Percentiles rank a stretch among this genome's conserved stretches.
These are phyloP conservation scores for Lachancea waltii DNA, from an alignment of 805 yeast genomes.

Conservation along the genomic window DNA sequence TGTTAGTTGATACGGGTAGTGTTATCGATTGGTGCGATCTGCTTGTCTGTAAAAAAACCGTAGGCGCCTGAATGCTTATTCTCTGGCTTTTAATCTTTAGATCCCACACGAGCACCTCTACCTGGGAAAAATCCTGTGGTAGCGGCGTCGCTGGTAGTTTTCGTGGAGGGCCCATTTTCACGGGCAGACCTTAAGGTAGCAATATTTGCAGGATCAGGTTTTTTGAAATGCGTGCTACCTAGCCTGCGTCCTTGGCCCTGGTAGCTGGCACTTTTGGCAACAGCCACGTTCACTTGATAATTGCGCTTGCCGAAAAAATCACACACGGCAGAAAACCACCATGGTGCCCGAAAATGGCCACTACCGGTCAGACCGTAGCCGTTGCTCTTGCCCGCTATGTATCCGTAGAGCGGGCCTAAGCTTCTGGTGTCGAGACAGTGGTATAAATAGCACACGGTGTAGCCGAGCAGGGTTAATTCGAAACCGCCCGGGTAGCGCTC, in stretches of 20 bases:
- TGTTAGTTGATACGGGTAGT: too few species aligned
- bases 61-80: too few species aligned
- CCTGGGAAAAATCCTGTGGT: slow-evolving; percentile 10
- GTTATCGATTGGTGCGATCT: too few species aligned
- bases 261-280: slow-evolving; percentile 5
- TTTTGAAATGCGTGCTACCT: slow-evolving; percentile 25
- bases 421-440: slow-evolving; percentile 58
- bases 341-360: slow-evolving; percentile 13
- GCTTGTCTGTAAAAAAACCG: too few species aligned
- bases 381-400: slow-evolving; percentile 15
- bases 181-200: neutral
- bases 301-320: slow-evolving; percentile 1
- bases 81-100: slow-evolving; percentile 2
- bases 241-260: slow-evolving; percentile 34
- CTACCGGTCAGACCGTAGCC: slow-evolving; percentile 8
- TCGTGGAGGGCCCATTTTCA: neutral
- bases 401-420: slow-evolving; percentile 40
- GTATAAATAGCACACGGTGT: slow-evolving; percentile 51
- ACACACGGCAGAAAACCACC: slow-evolving; percentile 10
- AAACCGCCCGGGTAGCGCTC: slow-evolving; percentile 41
- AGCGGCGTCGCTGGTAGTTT: neutral
- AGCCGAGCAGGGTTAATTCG: slow-evolving; percentile 42
- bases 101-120: slow-evolving; percentile 12
- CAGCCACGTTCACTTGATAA: slow-evolving; percentile 1
- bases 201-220: neutral